These are phyloP conservation scores for Phytophthora lateralis DNA, from an alignment of 352 stramenopile genomes.

Conservation along the genomic window DNA sequence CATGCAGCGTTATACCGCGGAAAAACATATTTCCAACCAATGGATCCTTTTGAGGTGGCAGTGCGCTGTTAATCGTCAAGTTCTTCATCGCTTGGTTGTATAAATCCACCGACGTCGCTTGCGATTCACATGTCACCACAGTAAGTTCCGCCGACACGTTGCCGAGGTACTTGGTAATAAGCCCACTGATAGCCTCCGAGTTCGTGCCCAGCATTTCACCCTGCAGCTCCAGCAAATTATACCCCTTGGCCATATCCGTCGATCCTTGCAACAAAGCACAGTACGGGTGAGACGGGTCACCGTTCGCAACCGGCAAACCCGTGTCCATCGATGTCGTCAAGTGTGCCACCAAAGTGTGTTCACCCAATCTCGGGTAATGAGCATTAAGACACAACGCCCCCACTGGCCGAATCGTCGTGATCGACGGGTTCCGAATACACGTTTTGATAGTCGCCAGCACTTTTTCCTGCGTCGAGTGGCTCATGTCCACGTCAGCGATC, in stretches of 20 bases:
- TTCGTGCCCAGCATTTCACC: constrained; percentile 72
- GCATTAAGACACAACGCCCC: constrained; percentile 67
- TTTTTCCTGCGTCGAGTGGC: constrained; percentile 56
- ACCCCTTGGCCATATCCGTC: constrained; percentile 49
- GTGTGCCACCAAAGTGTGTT: constrained; percentile 56
- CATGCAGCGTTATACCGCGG: constrained; percentile 53
- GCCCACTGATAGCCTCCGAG: constrained; percentile 62
- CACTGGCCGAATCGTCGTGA: constrained; percentile 68
- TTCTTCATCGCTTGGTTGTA: constrained; percentile 80
- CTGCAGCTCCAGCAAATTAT: constrained; percentile 73
- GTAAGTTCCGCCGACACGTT: constrained; percentile 55
- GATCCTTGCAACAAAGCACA: constrained; percentile 41
- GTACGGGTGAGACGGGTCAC: constrained; percentile 60
- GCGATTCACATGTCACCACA: constrained; percentile 62
- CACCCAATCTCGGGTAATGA: constrained; percentile 50
- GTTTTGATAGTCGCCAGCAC: constrained; percentile 77
- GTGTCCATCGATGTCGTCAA: constrained; percentile 46
- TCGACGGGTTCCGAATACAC: constrained; percentile 85
- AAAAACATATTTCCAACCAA: constrained; percentile 74
- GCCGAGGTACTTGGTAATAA: constrained; percentile 85
- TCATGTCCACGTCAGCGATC: constrained; percentile 68
- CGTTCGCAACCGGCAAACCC: constrained; percentile 46
- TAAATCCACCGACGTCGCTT: constrained; percentile 67
- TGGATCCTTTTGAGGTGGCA: constrained; percentile 67
- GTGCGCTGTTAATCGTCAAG: constrained; percentile 58